phyloP scores from a whole-genome alignment of 2,329 filamentous ascomycete species.

The Ophiostoma pallidulum region DNA sequence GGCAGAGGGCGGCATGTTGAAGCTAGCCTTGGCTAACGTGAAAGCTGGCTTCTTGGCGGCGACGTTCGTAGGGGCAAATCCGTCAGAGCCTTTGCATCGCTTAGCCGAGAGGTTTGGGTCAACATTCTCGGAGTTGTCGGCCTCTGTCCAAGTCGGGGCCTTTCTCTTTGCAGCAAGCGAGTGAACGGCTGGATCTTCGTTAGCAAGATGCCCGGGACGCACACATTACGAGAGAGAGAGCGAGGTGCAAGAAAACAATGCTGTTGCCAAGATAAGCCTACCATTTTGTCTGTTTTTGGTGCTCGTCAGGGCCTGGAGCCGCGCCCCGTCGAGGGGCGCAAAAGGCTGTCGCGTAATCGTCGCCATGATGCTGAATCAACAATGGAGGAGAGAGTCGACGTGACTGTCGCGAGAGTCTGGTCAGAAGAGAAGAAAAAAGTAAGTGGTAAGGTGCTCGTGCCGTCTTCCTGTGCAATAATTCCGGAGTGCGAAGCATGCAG shows the following conservation, averaged over 20 bases:
- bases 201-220: background rate
- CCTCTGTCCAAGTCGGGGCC: constrained; percentile 40
- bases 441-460: no score
- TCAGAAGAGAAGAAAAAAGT: background rate
- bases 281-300: constrained; percentile 71
- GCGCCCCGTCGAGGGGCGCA: constrained; percentile 58
- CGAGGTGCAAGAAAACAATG: background rate
- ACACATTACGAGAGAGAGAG: background rate
- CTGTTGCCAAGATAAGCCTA: constrained; percentile 33
- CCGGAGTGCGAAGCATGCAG: no score
- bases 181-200: constrained; percentile 28
- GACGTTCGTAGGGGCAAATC: constrained; percentile 31
- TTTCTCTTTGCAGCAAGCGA: constrained; percentile 46
- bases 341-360: constrained; percentile 60
- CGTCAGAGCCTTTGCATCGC: constrained; percentile 44
- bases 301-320: constrained; percentile 63
- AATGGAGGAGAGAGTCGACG: no score
- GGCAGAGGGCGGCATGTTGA: background rate
- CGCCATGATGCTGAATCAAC: constrained; percentile 36
- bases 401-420: no score
- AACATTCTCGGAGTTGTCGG: constrained; percentile 51
- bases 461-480: no score
- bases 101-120: constrained; percentile 50
- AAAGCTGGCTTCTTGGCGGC: constrained; percentile 40
- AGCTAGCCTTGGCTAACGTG: constrained; percentile 32